Percentiles rank a stretch among this genome's conserved stretches.
These are phyloP conservation scores for Begonia masoniana DNA, from an alignment of 306 rosid species.

Conservation along the genomic window DNA sequence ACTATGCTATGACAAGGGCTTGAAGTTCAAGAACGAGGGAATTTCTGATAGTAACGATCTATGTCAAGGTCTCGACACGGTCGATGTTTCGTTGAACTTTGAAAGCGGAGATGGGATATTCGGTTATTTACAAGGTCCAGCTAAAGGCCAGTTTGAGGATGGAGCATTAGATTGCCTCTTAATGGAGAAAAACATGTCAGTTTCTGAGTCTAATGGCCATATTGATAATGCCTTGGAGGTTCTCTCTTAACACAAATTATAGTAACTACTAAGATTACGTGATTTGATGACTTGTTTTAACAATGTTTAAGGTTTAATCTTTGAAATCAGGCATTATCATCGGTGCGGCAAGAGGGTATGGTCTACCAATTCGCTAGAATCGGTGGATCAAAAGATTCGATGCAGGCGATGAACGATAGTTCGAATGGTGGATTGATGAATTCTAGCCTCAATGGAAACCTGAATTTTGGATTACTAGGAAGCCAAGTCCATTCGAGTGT, in stretches of 20 bases:
- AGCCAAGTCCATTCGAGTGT: constrained; percentile 48
- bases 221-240: constrained; percentile 56
- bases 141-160: constrained; percentile 34
- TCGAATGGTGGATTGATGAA: constrained; percentile 38
- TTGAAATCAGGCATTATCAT: constrained; percentile 38
- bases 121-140: constrained; percentile 29
- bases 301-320: too few relatives aligned
- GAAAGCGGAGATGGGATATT: constrained; percentile 37
- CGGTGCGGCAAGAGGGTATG: constrained; percentile 38
- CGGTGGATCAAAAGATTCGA: constrained; percentile 28
- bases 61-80: constrained; percentile 41
- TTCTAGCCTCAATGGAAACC: constrained; percentile 27
- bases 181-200: constrained; percentile 43
- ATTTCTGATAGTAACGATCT: constrained; percentile 29
- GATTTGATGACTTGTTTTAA: neutral
- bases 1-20: constrained; percentile 24
- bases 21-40: constrained; percentile 31
- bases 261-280: too few relatives aligned
- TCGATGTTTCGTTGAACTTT: constrained; percentile 24
- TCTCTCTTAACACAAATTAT: neutral
- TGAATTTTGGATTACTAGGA: constrained; percentile 49
- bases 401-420: constrained; percentile 27
- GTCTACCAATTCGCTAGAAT: constrained; percentile 34
- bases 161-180: constrained; percentile 45
- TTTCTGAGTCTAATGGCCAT: constrained; percentile 41